phyloP scores from a whole-genome alignment of 2,329 filamentous ascomycete species.

The Pseudogymnoascus sp. region DNA sequence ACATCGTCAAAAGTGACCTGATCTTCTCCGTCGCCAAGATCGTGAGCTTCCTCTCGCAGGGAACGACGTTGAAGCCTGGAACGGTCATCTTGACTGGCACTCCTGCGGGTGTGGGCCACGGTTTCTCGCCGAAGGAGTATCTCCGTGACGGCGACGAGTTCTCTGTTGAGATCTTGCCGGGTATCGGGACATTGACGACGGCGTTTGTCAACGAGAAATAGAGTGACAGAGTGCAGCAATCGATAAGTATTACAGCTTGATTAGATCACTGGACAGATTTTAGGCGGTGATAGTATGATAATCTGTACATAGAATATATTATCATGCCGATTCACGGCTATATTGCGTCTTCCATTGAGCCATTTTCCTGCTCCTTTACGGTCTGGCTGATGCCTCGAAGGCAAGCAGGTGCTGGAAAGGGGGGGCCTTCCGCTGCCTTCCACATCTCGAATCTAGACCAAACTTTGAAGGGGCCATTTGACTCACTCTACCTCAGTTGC shows the following conservation, averaged over 20 bases:
- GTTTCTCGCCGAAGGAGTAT: conserved; percentile 33
- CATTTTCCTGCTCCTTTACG: not conserved
- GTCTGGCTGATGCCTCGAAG: not conserved
- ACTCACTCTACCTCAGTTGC: not conserved
- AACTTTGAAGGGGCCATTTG: not conserved
- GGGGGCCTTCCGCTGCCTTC: not conserved
- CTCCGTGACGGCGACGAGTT: conserved; percentile 41
- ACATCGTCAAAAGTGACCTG: conserved; percentile 38
- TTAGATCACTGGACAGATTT: not conserved
- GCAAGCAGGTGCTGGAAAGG: not conserved
- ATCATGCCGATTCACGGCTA: not conserved
- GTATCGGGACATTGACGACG: conserved; percentile 42
- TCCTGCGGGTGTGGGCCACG: conserved; percentile 32
- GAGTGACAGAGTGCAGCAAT: not conserved
- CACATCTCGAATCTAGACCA: not conserved
- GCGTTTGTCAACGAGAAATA: conserved; percentile 31
- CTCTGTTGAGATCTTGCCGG: conserved; percentile 40
- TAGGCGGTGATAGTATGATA: not conserved
- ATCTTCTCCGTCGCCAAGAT: conserved; percentile 45
- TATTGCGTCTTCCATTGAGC: not conserved
- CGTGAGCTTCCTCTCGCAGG: conserved; percentile 34
- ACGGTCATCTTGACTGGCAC: conserved; percentile 42
- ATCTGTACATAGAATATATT: conserved; percentile 3
- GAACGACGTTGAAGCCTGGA: conserved; percentile 39
- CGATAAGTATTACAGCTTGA: conserved; percentile 14